phyloP scores from a whole-genome alignment of 768 basidiomycete genomes.

The Mycena sanguinolenta region DNA sequence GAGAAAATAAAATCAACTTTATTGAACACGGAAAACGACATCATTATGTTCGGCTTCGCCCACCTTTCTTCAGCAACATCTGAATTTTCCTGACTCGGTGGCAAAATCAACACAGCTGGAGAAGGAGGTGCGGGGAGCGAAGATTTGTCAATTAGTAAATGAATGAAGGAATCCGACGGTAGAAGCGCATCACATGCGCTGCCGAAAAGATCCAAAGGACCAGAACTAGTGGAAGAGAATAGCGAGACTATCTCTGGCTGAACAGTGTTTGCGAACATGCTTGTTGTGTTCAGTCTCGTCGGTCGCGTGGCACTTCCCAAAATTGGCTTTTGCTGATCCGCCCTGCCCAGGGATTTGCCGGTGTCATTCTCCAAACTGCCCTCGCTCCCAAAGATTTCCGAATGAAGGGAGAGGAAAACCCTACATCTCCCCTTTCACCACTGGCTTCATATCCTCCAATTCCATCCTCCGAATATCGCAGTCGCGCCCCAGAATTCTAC shows the following conservation, averaged over 20 bases:
- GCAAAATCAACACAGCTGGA: slow-evolving; percentile 62
- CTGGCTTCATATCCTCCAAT: slow-evolving; percentile 56
- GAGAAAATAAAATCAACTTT: slow-evolving; percentile 38
- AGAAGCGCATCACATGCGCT: slow-evolving; percentile 61
- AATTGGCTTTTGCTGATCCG: too few species aligned
- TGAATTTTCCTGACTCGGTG: slow-evolving; percentile 49
- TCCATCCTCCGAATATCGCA: slow-evolving; percentile 61
- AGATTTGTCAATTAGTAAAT: slow-evolving; percentile 70
- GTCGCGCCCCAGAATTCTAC: slow-evolving; percentile 87
- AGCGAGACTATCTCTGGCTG: slow-evolving; percentile 78
- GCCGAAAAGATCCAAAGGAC: slow-evolving; percentile 71
- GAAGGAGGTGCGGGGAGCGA: slow-evolving; percentile 63
- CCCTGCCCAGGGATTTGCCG: too few species aligned
- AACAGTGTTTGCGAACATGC: slow-evolving; percentile 69
- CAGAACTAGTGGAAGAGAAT: slow-evolving; percentile 79
- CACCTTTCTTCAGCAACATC: slow-evolving; percentile 48
- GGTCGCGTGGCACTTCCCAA: too few species aligned
- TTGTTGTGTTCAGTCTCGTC: background rate
- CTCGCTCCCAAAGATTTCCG: too few species aligned
- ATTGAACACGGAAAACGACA: slow-evolving; percentile 4
- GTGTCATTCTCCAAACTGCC: too few species aligned
- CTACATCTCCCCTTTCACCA: slow-evolving; percentile 61
- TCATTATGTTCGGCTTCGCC: slow-evolving; percentile 6
- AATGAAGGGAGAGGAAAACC: slow-evolving; percentile 35
- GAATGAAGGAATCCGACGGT: slow-evolving; percentile 74